phyloP scores from a whole-genome alignment of 2,329 filamentous ascomycete genomes.

The Plectosphaerella cucumerina region DNA sequence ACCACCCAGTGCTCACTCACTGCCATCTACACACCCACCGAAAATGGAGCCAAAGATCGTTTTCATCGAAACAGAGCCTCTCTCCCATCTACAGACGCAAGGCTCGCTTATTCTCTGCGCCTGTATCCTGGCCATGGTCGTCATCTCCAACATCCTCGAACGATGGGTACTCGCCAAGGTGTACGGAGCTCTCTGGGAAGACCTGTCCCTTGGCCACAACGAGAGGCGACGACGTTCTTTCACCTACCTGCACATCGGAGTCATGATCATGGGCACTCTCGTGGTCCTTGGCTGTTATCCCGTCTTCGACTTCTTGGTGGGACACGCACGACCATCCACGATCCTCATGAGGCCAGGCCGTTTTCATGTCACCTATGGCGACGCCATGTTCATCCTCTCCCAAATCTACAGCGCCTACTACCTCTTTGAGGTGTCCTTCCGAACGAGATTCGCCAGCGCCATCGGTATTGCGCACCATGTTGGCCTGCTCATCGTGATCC shows the following conservation, averaged over 20 bases:
- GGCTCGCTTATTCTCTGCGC: constrained; percentile 10
- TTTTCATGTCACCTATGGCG: constrained; percentile 2
- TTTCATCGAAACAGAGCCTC: constrained; percentile 5
- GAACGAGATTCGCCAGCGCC: constrained; percentile 11
- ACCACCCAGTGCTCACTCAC: no score
- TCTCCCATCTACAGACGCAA: constrained; percentile 4
- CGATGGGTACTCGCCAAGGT: constrained; percentile 7
- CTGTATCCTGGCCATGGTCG: constrained; percentile 7
- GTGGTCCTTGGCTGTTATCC: constrained; percentile 10
- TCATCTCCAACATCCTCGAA: constrained; percentile 11
- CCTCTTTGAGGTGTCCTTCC: constrained; percentile 13
- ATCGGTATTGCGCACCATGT: constrained; percentile 10
- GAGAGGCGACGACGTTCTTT: constrained; percentile 12
- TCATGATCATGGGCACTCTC: constrained; percentile 7
- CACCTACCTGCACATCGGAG: constrained; percentile 13
- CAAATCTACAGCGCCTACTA: constrained; percentile 14
- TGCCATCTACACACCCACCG: no score
- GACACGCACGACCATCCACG: constrained; percentile 1
- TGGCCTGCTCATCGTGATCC: constrained; percentile 3
- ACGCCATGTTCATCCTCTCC: constrained; percentile 8
- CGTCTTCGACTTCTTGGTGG: constrained; percentile 7
- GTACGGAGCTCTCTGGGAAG: constrained; percentile 6
- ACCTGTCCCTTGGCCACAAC: constrained; percentile 3
- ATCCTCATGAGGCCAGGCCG: neutral
- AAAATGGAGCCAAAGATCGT: constrained; percentile 6